Percentiles rank a stretch among this genome's conserved stretches.
phyloP scores from a whole-genome alignment of 331 rosid species.

The Acacia concinna region DNA sequence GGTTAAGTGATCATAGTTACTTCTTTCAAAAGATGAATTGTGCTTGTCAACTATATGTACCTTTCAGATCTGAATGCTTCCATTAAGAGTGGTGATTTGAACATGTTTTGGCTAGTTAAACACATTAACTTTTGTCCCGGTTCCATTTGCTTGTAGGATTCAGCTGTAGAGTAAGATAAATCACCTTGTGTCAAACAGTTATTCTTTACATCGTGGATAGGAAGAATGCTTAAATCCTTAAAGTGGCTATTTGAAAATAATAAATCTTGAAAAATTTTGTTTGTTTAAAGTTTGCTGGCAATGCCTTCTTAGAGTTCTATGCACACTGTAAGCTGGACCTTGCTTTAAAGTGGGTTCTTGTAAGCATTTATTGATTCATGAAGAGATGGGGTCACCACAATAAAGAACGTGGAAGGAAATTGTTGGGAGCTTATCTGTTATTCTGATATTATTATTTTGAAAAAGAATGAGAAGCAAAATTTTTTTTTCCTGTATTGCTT shows the following conservation, averaged over 20 bases:
- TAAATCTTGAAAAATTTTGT: background rate
- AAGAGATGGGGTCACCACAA: constrained; percentile 3
- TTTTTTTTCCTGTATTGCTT: background rate
- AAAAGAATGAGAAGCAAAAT: background rate
- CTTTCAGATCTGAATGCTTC: background rate
- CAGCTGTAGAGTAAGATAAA: background rate
- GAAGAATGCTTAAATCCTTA: background rate
- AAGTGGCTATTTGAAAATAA: background rate
- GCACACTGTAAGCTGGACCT: background rate
- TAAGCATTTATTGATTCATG: constrained; percentile 19
- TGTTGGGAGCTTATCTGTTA: constrained; percentile 6
- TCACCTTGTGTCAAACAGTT: background rate
- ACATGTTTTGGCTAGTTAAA: background rate
- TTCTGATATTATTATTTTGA: constrained; percentile 3
- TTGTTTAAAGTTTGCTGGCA: background rate
- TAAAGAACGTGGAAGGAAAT: background rate
- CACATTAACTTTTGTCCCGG: background rate
- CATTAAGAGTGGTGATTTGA: background rate
- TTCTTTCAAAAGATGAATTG: background rate
- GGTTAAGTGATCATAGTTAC: background rate
- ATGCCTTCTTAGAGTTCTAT: background rate
- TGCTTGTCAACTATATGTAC: background rate
- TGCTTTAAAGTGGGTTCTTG: background rate
- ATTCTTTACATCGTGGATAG: background rate
- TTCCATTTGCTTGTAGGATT: background rate